Evolutionary conservation across 2,329 filamentous ascomycete genomes (phyloP), one percentile per base, ranked within the genome.

Genomic region (Penicillium sp.): DNA sequence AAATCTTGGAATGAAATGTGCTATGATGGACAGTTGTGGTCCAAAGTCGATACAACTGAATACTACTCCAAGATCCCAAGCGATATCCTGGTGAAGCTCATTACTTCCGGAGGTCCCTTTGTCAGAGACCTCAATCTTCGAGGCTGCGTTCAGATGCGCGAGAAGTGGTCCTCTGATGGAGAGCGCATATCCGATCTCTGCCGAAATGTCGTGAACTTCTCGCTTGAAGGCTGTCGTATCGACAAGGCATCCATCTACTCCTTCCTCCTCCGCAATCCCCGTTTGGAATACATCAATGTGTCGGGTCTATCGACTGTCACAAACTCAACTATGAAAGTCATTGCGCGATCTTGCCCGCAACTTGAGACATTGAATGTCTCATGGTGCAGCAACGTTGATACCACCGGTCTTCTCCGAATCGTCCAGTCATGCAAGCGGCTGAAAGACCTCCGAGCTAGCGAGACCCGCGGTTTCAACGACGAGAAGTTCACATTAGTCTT

Each of bases 11-110:
- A 96, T 71, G 81, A 83, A 45, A 86, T 90, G 74, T 97, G 93
- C 75, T 96, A 93, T 65, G 93, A 99, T 71, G 94, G 94, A 2
- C 94, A 99, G 75, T 77, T 97, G 14, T 99, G 94, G 94, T 87
- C 86, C 3, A 85, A 83, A 40, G 82, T 97, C 46, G 92, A 97
- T 71, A 86, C 90, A 2, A 88, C 91, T 7, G 86, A 90, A 47
- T 97, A 93, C 73, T 97, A 97, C 70, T 84, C 83, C 60, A 85
- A 92, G 49, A 97, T 97, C 60, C 88, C 93, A 0, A 90, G 89
- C 21, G 86, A 90, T 59, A 90, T 90, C 0, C 77, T 99, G 45
- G 85, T 92, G 52, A 91, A 89, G 67, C 92, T 97, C 58, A 92
- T 97, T 67, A 85, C 86, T 1, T 82, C 86, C 3, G 91, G 92